Conservation (phyloP, 202 grass and related monocot genomes). For the Elaeis oleifera region DNA sequence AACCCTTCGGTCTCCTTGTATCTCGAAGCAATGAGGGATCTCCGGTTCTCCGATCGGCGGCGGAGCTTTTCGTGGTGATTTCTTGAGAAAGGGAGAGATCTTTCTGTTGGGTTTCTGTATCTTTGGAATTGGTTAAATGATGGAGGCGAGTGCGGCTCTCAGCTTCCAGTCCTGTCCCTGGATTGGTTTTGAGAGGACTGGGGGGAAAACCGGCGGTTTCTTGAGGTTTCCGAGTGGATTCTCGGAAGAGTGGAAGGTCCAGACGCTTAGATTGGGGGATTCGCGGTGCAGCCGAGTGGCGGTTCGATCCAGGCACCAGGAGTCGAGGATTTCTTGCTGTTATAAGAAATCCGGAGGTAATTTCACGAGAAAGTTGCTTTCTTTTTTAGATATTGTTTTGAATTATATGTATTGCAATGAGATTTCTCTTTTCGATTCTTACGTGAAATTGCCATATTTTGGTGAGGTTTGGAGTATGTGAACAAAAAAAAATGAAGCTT, state of each 20-base stretch:
- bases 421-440: background rate
- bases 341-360: constrained; percentile 39
- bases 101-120: background rate
- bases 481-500: too few relatives aligned
- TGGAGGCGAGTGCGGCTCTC: constrained; percentile 43
- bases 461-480: too few relatives aligned
- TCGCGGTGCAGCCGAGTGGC: constrained; percentile 16
- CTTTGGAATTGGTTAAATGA: constrained; percentile 18
- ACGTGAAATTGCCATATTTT: too few relatives aligned
- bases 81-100: too few relatives aligned
- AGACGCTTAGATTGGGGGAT: constrained; percentile 15
- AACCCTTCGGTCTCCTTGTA: too few relatives aligned
- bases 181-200: constrained; percentile 15
- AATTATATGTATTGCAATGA: background rate
- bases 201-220: constrained; percentile 12
- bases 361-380: background rate
- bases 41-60: too few relatives aligned
- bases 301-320: constrained; percentile 3
- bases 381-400: background rate
- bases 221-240: constrained; percentile 10
- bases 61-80: too few relatives aligned
- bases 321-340: constrained; percentile 28
- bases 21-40: too few relatives aligned
- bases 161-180: constrained; percentile 27
- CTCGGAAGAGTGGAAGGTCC: constrained; percentile 8